These are phyloP conservation scores for Auricularia cornea DNA, from an alignment of 768 basidiomycete genomes.

Conservation along the genomic window DNA sequence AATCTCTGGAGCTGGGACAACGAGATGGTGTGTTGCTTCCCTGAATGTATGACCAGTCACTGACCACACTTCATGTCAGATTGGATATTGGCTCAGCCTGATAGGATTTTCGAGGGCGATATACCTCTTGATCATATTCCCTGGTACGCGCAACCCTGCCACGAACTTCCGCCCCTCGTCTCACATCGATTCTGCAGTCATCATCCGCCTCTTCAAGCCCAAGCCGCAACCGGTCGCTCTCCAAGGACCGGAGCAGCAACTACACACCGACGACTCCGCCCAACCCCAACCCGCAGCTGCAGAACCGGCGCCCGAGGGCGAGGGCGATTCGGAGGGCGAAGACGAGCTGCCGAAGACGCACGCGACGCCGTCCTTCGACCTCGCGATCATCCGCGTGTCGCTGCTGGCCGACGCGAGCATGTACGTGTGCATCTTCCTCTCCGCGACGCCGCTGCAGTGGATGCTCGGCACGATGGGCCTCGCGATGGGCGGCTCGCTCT, in stretches of 20 bases:
- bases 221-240: not conserved
- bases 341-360: not conserved
- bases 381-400: not conserved
- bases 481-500: not conserved
- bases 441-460: not conserved
- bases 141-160: not conserved
- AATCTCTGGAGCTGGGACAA: not conserved
- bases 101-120: not conserved
- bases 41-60: not conserved
- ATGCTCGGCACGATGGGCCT: not conserved
- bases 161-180: not conserved
- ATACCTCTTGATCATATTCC: not conserved
- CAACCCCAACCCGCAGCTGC: too few species aligned
- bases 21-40: not conserved
- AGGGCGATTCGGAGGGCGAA: not conserved
- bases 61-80: not conserved
- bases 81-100: not conserved
- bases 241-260: not conserved
- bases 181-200: not conserved
- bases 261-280: not conserved
- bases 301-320: too few species aligned
- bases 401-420: not conserved
- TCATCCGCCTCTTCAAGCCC: not conserved
- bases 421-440: not conserved
- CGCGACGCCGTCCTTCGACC: not conserved